These are phyloP conservation scores for Neospora caninum DNA, from an alignment of 169 alveolate genomes.

Conservation along the genomic window DNA sequence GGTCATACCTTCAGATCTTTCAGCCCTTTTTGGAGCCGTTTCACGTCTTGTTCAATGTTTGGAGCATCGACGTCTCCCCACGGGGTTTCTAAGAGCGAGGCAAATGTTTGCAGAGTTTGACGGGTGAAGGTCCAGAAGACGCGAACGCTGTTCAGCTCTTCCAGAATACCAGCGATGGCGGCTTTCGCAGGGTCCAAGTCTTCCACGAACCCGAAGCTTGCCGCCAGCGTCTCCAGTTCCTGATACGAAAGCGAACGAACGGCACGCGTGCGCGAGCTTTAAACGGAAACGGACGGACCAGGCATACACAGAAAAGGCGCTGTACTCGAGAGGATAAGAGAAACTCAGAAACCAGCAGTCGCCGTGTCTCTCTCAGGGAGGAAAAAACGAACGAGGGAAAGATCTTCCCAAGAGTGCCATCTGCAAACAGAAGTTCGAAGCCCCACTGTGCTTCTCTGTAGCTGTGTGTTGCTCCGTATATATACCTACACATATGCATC, in stretches of 20 bases:
- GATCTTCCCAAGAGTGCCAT: no score
- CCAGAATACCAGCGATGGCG: slow-evolving; percentile 79
- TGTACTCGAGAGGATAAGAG: no score
- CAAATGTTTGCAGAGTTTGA: slow-evolving; percentile 79
- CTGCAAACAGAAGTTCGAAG: no score
- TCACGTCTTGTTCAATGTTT: slow-evolving; percentile 91
- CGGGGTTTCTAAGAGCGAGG: slow-evolving; percentile 79
- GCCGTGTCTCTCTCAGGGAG: no score
- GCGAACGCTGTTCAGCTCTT: slow-evolving; percentile 85
- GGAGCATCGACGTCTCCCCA: slow-evolving; percentile 87
- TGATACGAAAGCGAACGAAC: background rate
- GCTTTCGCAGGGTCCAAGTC: slow-evolving; percentile 84
- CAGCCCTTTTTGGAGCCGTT: slow-evolving; percentile 80
- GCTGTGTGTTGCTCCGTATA: no score
- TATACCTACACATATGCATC: background rate
- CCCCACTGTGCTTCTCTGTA: no score
- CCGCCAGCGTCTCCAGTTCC: slow-evolving; percentile 83
- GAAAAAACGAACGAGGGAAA: no score
- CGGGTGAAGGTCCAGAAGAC: slow-evolving; percentile 89
- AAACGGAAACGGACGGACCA: background rate
- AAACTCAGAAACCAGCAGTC: no score
- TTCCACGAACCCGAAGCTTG: slow-evolving; percentile 91
- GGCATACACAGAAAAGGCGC: no score
- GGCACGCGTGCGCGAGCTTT: background rate
- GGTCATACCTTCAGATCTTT: slow-evolving; percentile 79